phyloP scores from a whole-genome alignment of 1,284 basidiomycete species.

The Sporisorium scitamineum region DNA sequence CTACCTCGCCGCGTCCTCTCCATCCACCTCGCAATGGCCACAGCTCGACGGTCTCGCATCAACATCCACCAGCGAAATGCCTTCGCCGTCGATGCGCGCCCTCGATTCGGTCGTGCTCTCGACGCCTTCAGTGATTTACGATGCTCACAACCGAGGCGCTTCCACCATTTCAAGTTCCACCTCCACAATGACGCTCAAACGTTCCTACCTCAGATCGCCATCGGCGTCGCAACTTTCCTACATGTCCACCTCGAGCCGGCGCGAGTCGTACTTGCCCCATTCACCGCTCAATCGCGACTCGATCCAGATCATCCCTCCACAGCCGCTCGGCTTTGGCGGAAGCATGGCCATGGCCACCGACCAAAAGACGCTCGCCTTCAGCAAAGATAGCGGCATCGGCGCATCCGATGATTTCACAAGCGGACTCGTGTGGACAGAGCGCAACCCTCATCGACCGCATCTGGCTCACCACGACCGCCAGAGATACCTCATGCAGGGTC shows the following conservation, averaged over 20 bases:
- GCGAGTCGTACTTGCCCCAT: constrained; percentile 61
- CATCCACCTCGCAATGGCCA: constrained; percentile 18
- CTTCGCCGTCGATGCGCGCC: constrained; percentile 29
- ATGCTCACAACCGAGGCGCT: constrained; percentile 28
- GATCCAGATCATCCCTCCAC: constrained; percentile 62
- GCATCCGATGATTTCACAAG: constrained; percentile 44
- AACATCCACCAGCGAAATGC: constrained; percentile 33
- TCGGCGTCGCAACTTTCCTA: constrained; percentile 41
- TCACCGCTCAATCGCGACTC: constrained; percentile 56
- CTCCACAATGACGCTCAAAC: constrained; percentile 56
- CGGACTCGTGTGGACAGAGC: constrained; percentile 50
- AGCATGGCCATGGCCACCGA: constrained; percentile 56
- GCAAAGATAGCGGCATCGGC: constrained; percentile 54
- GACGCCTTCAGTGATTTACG: constrained; percentile 36
- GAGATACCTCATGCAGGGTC: constrained; percentile 34
- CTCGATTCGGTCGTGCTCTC: constrained; percentile 34
- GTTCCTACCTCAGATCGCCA: constrained; percentile 45
- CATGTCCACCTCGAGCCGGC: constrained; percentile 24
- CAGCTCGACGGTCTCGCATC: constrained; percentile 31
- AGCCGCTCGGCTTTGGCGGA: constrained; percentile 62
- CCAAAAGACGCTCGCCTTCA: constrained; percentile 60
- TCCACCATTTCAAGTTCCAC: constrained; percentile 47
- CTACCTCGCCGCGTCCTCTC: constrained; percentile 11
- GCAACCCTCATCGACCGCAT: constrained; percentile 10
- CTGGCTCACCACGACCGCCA: constrained; percentile 25